Evolutionary conservation across 768 basidiomycete genomes (phyloP), one percentile per base, ranked within the genome.

Genomic region (Tylopilus plumbeoviolaceoides): DNA sequence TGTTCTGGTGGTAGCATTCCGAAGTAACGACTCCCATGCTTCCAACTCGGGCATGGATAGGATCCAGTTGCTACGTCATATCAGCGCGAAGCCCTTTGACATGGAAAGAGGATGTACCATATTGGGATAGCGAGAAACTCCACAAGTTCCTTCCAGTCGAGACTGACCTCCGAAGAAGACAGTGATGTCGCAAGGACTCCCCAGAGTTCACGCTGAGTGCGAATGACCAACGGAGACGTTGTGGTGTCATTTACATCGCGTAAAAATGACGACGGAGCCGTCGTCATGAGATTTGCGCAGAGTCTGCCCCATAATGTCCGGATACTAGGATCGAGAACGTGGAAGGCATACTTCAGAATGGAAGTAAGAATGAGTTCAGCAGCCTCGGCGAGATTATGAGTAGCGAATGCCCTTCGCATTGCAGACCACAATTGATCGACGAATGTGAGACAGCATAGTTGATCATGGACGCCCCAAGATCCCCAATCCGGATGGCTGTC

Each of bases 391-490:
- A 85, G 73, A 69, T 67, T 74, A 8, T 68, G 30, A 1, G 60
- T 38, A 18, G 69, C 59, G 45, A 82, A 82, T 6, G 79, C 75
- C 35, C 76, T 75, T 66, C 72, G 76, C 65, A 79, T 72, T 12
- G 75, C 71, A 17, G 58, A 67, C 84, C 83, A 87, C 28, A 86
- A 65, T 46, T 73, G 74, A 42, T 63, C 62, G 11, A 80, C 66
- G 27, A 75, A 65, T 3, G 53, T 48, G n/a, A 85, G 67, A 42
- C 68, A 70, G 28, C 53, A 61, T 20, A 70, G 44, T 59, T 82
- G 78, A 48, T 62, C 66, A 9, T 38, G 40, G 40, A 64, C 46
- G 43, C 44, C 27, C 66, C 62, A 59, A 38, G 61, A 59, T 17
- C 58, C 59, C 55, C 61, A 63, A 30, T 59, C 47, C 5, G 53